Evolutionary conservation across 768 basidiomycete genomes (phyloP), one percentile per base, ranked within the genome.

Genomic region (Tricholoma matsutake): DNA sequence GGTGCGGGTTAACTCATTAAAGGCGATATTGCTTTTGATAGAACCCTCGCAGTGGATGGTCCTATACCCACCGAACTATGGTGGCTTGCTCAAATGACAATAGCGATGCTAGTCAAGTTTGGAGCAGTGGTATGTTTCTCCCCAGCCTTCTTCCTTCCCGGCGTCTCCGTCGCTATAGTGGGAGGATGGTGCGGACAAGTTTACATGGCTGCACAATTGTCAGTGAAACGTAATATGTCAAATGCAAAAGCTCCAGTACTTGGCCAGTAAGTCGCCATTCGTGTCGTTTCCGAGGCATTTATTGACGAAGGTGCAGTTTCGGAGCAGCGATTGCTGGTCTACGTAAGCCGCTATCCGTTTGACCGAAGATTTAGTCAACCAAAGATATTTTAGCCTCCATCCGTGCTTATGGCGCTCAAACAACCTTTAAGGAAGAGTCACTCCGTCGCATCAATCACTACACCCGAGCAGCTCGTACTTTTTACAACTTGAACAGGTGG

Each of bases 341-440:
- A 34, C 72, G 80, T 81, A 72, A 53, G 76, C 63, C 11, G 18
- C 25, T 14, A 16, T 45, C 28, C 14, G 32, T 31, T 54, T 52
- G 20, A 13, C 18, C 45, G 10, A 34, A n/a, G 39, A 45, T 51
- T 51, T 64, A 43, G 32, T 32, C 55, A 18, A 45, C 35, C 5
- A 32, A 22, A 41, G 16, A 14, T 34, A 43, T 13, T 13, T 25
- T 54, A 82, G 82, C 72, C 18, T 81, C 86, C 7, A 85, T 91
- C 59, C 79, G 88, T 22, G 89, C 89, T 0, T 91, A 86, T 67
- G 83, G 83, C 4, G 85, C 83, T 6, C 79, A 88, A 71, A 70
- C 75, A 28, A 59, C 71, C 2, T 86, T 80, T 74, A 79, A 69
- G 63, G 58, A 61, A 39, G 76, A 82, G 62, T 79, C 81, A 6